Base-by-base conservation (phyloP, 2,329 filamentous ascomycete species). In the Myriangium duriaei region DNA sequence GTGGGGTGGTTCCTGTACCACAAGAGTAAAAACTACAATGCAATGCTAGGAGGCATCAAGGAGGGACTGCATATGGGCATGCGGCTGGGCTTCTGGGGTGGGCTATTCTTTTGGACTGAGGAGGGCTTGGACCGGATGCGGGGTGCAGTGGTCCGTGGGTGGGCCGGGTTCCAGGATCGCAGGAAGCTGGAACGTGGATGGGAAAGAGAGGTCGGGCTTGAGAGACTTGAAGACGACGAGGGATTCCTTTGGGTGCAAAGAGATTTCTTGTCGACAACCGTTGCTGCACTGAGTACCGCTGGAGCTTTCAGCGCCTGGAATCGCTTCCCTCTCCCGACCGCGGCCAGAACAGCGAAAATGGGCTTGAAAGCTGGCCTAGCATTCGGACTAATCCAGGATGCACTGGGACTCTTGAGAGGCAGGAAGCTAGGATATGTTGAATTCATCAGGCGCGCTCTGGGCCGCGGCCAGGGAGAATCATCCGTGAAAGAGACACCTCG, bases 1-100 rank as follows among this genome's bases (percentile, higher is more conserved):
- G 75, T 78, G 2, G 88, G 86, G 12, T 98, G 91, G 91, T 98
- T 88, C 56, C 73, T 96, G n/a, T 98, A 98, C 60, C 88, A 96
- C 67, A 95, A 95, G 63, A 84, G 77, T 56, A 96, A 96, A 61
- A 96, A 94, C 61, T 96, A 98, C 64, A 76, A 85, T 51, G 72
- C 81, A 36, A 78, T 83, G 51, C 71, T 81, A 14, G 82, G 81
- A 4, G 88, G 81, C 1, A 64, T 92, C 12, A 74, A 74, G 37
- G 85, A 93, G 52, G 91, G 85, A 0, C 50, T 84, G 34, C 76
- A 72, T 47, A 83, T 91, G 69, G 86, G 81, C 1, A 56, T 64
- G 19, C 76, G 72, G 48, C 68, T 92, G 4, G 74, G 74, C 4
- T 64, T 80, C 32, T 87, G 87, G 72, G 81, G 76, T 2, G 71